Percentiles rank a stretch among this genome's conserved stretches.
phyloP scores from a whole-genome alignment of 73 alveolate genomes.

The Blepharisma stoltei region DNA sequence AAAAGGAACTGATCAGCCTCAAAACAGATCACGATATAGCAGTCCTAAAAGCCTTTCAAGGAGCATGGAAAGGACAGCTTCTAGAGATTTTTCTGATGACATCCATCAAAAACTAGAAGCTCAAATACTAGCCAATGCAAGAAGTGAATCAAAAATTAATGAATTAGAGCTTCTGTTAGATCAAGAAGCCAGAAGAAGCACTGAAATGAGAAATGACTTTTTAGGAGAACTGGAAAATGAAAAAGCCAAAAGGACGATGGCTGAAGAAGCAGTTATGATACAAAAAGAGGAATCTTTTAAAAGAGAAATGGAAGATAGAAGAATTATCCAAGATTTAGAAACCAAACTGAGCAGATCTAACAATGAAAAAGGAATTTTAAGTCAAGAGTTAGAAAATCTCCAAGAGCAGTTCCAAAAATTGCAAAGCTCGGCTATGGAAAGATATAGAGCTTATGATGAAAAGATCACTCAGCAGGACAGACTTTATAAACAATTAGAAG shows the following conservation, averaged over 20 bases:
- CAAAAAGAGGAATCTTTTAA: slow-evolving; percentile 46
- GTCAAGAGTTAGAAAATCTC: slow-evolving; percentile 36
- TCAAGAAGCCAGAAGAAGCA: slow-evolving; percentile 33
- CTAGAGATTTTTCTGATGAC: neutral
- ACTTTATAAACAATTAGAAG: neutral
- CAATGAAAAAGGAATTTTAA: neutral
- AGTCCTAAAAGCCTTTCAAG: neutral
- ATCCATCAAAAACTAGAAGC: neutral
- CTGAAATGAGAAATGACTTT: slow-evolving; percentile 39
- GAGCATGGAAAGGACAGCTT: slow-evolving; percentile 4
- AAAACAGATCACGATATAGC: neutral
- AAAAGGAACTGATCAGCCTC: slow-evolving; percentile 35
- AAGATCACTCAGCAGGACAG: neutral
- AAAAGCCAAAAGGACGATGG: slow-evolving; percentile 30
- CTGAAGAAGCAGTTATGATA: slow-evolving; percentile 39
- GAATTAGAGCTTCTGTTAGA: slow-evolving; percentile 29
- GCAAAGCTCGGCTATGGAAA: neutral
- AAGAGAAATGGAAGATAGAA: slow-evolving; percentile 36
- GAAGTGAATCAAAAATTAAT: slow-evolving; percentile 30
- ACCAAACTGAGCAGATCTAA: slow-evolving; percentile 3
- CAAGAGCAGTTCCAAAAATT: slow-evolving; percentile 30
- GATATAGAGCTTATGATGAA: neutral
- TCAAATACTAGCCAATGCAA: neutral
- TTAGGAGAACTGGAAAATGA: slow-evolving; percentile 46
- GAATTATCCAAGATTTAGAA: slow-evolving; percentile 40